Evolutionary conservation across 768 basidiomycete species (phyloP), one percentile per base, ranked within the genome.

Genomic region (Lepiota venenata): DNA sequence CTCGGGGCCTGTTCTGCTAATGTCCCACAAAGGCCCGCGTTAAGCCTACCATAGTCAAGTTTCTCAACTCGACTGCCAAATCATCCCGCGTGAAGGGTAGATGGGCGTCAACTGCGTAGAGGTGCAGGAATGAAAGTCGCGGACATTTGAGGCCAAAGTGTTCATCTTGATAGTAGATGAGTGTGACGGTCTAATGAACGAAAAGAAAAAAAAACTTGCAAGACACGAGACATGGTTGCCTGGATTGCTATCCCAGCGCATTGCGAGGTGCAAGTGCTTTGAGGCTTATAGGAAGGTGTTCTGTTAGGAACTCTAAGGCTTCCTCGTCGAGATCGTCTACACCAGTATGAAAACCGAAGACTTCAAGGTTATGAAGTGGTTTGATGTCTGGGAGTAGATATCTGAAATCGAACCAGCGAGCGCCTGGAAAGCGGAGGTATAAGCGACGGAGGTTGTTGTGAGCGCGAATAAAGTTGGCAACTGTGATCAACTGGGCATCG

Each of bases 311-410:
- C 10, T 57, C 44, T 4, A 70, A 60, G n/a, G 61, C 64, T 5
- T 60, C 53, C 22, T 65, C 61, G 20, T 60, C 40, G 25, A 74
- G 62, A 42, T 47, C 40, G 25, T 64, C 62, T 2, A 47, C 32
- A 0, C 74, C 74, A 12, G 71, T 68, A 55, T 75, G 71, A n/a
- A 76, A 52, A 14, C 75, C 73, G 5, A 75, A 59, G 21, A 72
- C 71, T 37, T 72, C 68, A 18, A 76, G 61, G 3, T 47, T 50
- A 14, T 56, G 57, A 15, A 76, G 59, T 10, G 62, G 59, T 35
- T 55, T 53, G 12, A 74, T 61, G 14, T 63, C 58, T 7, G 50
- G 58, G 15, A 69, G 63, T 10, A 76, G 41, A 5, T 57, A 44
- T 12, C 54, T 51, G 6, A 63, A 55, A 18, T 57, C 52, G 4